Evolutionary conservation across 2,329 filamentous ascomycete genomes (phyloP).

Genomic region (Hymenoscyphus albidus): DNA sequence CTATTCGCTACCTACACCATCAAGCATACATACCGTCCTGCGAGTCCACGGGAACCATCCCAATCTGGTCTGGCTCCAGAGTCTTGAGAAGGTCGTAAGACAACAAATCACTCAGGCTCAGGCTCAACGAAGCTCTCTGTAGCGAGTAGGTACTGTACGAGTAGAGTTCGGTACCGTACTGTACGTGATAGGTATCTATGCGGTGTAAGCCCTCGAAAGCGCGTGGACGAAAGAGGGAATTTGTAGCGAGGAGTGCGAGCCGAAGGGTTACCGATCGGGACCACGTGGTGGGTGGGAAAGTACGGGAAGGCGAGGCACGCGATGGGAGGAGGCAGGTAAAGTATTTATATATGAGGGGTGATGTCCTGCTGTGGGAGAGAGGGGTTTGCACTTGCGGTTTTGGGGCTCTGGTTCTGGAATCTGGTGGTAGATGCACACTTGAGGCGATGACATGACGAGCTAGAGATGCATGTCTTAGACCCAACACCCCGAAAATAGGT

Average conservation of each 20-base stretch:
- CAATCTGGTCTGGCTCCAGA: too few species aligned
- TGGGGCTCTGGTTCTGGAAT: neutral
- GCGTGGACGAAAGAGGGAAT: neutral
- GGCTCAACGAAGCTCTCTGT: too few species aligned
- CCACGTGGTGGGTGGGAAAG: neutral
- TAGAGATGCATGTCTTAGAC: conserved; percentile 1
- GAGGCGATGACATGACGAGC: neutral
- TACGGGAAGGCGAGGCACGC: neutral
- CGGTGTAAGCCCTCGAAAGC: neutral
- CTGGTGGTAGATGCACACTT: neutral
- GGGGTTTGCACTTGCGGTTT: too few species aligned
- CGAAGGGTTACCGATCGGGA: neutral
- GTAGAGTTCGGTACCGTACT: too few species aligned
- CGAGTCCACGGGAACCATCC: too few species aligned
- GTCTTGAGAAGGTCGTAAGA: too few species aligned
- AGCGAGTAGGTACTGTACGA: too few species aligned
- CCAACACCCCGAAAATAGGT: neutral
- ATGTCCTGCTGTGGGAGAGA: neutral
- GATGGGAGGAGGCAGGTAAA: too few species aligned
- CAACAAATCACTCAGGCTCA: too few species aligned
- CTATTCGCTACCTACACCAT: too few species aligned
- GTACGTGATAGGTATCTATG: neutral
- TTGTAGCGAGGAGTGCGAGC: neutral
- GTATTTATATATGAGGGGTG: too few species aligned
- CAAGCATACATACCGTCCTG: too few species aligned